phyloP scores from a whole-genome alignment of 2,329 filamentous ascomycete genomes.

The Zymoseptoria crescenta region DNA sequence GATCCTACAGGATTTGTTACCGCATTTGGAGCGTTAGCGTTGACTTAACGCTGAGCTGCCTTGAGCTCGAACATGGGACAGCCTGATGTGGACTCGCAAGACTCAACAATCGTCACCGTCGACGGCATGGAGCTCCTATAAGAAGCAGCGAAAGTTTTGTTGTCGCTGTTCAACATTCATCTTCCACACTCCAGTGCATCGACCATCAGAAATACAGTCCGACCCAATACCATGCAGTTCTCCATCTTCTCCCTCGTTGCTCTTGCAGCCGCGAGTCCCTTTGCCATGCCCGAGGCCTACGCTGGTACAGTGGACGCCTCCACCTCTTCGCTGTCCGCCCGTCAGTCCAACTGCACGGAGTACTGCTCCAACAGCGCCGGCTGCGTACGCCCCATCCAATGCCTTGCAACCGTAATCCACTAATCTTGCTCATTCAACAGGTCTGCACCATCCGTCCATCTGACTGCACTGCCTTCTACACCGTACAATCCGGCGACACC shows the following conservation, averaged over 20 bases:
- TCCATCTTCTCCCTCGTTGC: conserved; percentile 12
- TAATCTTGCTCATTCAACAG: not conserved
- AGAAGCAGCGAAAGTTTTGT: not conserved
- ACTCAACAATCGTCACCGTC: not conserved
- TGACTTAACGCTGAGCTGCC: not conserved
- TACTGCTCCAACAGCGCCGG: conserved; percentile 16
- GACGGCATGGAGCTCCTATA: not conserved
- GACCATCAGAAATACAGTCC: not conserved
- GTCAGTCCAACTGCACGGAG: conserved; percentile 15
- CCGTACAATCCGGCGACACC: conserved; percentile 25
- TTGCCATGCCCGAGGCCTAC: conserved; percentile 11
- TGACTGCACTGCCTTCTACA: conserved; percentile 23
- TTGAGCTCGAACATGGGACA: not conserved
- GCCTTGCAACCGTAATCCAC: not conserved
- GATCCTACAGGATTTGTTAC: not conserved
- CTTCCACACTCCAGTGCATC: not conserved
- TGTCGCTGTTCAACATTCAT: not conserved
- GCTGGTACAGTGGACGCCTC: not conserved
- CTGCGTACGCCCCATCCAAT: conserved; percentile 8
- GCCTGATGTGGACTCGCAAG: not conserved
- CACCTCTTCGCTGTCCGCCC: conserved; percentile 6
- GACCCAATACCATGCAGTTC: conserved; percentile 10
- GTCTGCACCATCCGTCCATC: conserved; percentile 17
- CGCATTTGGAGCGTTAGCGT: not conserved
- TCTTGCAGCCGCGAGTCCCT: conserved; percentile 12